A percentile compares a stretch with the other conserved stretches of the same genome.
phyloP scores from a whole-genome alignment of 2,329 filamentous ascomycete species.

The Chalaropsis thielavioides region DNA sequence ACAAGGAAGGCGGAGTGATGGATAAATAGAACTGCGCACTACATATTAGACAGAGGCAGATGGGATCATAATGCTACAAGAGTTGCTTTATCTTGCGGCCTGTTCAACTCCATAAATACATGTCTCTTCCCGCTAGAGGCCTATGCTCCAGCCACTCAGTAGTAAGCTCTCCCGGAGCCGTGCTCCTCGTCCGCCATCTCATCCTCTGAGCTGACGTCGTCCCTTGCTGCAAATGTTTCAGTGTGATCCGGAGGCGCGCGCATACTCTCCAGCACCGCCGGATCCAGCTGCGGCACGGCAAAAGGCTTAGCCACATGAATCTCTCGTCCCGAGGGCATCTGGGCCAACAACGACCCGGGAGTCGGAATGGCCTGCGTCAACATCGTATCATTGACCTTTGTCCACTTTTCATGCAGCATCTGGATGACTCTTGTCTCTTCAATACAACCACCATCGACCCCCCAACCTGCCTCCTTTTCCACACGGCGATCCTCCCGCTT shows the following conservation, averaged over 20 bases:
- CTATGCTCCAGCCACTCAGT: conserved; percentile 9
- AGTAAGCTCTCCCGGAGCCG: conserved; percentile 17
- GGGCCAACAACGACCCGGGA: conserved; percentile 54
- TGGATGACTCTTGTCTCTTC: conserved; percentile 79
- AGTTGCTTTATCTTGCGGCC: neutral
- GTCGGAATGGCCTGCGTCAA: conserved; percentile 66
- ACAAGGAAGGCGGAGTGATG: neutral
- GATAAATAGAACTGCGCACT: neutral
- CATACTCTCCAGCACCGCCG: conserved; percentile 41
- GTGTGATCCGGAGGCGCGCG: conserved; percentile 32
- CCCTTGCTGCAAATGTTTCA: conserved; percentile 28
- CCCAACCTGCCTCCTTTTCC: conserved; percentile 60
- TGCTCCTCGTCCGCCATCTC: conserved; percentile 30
- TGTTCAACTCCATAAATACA: too few species aligned
- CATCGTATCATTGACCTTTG: conserved; percentile 82
- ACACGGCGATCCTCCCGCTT: conserved; percentile 65
- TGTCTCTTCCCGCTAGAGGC: neutral
- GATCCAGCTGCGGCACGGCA: conserved; percentile 48
- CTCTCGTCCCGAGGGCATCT: conserved; percentile 77
- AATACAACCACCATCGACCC: conserved; percentile 65
- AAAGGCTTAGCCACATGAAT: conserved; percentile 62
- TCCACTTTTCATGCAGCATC: conserved; percentile 80
- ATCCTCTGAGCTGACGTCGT: conserved; percentile 33
- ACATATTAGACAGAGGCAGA: neutral
- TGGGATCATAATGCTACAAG: neutral